Percentiles rank a stretch among this genome's conserved stretches.
phyloP scores from a whole-genome alignment of 257 asterid species.

The Nicotiana undulata region DNA sequence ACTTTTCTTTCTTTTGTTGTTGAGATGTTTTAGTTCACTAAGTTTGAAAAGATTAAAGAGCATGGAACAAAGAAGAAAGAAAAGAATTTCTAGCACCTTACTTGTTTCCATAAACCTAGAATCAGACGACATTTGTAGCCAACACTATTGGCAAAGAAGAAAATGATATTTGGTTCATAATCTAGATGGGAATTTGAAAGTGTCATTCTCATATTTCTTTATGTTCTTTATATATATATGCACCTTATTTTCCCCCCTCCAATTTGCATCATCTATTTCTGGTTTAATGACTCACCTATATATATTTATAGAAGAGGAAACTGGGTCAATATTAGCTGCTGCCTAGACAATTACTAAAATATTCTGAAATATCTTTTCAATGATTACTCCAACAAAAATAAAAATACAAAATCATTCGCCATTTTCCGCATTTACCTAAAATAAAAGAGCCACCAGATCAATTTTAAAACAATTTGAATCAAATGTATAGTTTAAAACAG shows the following conservation, averaged over 20 bases:
- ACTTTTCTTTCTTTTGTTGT: not conserved
- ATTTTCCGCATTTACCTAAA: not conserved
- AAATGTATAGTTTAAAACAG: not conserved
- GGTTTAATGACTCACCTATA: not conserved
- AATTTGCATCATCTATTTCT: not conserved
- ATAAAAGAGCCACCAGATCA: not conserved
- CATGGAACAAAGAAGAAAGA: not conserved
- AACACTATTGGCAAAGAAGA: not conserved
- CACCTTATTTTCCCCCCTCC: not conserved
- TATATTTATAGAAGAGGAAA: not conserved
- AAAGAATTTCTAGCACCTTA: not conserved
- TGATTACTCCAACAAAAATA: not conserved
- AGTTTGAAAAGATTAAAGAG: not conserved
- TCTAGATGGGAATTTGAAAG: not conserved
- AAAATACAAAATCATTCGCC: too few relatives aligned
- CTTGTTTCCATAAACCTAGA: not conserved
- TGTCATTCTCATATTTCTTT: not conserved
- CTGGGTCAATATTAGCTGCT: not conserved
- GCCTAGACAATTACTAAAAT: not conserved
- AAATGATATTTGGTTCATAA: not conserved
- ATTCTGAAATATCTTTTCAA: not conserved
- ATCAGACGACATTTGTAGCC: not conserved
- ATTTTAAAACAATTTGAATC: not conserved
- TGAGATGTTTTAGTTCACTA: not conserved
- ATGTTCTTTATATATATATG: not conserved